phyloP scores from a whole-genome alignment of 495 filamentous ascomycete genomes.

The Parachaetomium inaequale region DNA sequence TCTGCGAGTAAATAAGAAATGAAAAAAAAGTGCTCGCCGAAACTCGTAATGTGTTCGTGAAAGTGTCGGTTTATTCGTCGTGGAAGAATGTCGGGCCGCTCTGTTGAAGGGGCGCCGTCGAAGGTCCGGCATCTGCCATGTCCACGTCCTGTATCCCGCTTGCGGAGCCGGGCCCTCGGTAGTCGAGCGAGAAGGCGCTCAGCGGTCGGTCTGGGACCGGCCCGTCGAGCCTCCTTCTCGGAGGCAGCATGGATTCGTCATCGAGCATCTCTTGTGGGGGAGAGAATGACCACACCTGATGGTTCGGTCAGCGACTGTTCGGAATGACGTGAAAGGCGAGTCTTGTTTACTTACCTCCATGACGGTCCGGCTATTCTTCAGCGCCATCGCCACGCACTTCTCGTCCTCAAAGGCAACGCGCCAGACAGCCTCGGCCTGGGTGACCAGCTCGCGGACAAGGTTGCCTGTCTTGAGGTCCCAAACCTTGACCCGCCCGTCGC shows the following conservation, averaged over 20 bases:
- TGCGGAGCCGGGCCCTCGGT: conserved; percentile 20
- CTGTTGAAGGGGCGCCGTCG: conserved; percentile 40
- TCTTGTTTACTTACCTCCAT: conserved; percentile 75
- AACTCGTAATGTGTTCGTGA: not conserved
- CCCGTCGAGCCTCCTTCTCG: conserved; percentile 34
- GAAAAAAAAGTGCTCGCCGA: not conserved
- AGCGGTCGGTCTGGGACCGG: conserved; percentile 39
- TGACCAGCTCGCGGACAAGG: conserved; percentile 84
- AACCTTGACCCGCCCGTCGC: conserved; percentile 93
- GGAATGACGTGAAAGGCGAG: not conserved
- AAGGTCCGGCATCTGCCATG: conserved; percentile 48
- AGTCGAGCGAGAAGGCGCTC: conserved; percentile 39
- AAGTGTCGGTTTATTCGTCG: conserved; percentile 34
- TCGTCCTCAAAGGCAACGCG: conserved; percentile 97
- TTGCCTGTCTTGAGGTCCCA: conserved; percentile 92
- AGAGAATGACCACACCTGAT: conserved; percentile 85
- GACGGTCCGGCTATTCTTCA: conserved; percentile 73
- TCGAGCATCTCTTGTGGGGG: conserved; percentile 68
- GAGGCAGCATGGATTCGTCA: conserved; percentile 39
- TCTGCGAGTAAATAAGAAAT: not conserved
- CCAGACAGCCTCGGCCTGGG: conserved; percentile 93
- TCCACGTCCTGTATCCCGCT: conserved; percentile 39
- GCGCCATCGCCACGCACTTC: conserved; percentile 94
- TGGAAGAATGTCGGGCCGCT: conserved; percentile 46
- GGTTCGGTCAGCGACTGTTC: conserved; percentile 15